phyloP scores from a whole-genome alignment of 192 early-diverging fungal genomes.

The Entrophospora sp. region DNA sequence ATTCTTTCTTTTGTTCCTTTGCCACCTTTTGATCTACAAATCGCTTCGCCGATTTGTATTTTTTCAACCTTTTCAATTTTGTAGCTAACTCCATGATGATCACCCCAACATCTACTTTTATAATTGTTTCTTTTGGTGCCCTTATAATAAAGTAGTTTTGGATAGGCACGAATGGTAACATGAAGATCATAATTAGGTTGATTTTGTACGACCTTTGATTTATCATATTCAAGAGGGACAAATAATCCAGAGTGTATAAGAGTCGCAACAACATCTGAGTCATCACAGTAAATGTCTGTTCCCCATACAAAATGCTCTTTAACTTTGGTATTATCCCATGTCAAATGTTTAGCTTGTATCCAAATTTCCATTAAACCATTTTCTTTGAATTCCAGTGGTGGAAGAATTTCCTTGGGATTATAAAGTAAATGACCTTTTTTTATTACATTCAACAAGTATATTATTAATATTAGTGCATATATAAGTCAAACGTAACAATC shows the following conservation, averaged over 20 bases:
- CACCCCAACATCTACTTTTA: slow-evolving; percentile 57
- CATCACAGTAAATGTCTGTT: slow-evolving; percentile 77
- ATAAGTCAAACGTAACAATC: not conserved
- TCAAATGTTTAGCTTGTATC: slow-evolving; percentile 53
- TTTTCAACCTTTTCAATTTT: slow-evolving; percentile 49
- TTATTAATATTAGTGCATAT: not conserved
- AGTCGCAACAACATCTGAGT: slow-evolving; percentile 73
- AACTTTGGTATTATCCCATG: slow-evolving; percentile 55
- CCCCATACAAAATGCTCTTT: slow-evolving; percentile 66
- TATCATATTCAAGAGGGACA: slow-evolving; percentile 20
- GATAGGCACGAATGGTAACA: slow-evolving; percentile 61
- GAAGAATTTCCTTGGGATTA: slow-evolving; percentile 34
- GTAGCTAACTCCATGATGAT: slow-evolving; percentile 70
- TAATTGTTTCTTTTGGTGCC: slow-evolving; percentile 48
- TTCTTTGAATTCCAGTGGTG: slow-evolving; percentile 36
- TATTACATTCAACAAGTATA: not conserved
- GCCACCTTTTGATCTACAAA: slow-evolving; percentile 26
- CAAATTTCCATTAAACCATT: slow-evolving; percentile 58
- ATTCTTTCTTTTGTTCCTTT: slow-evolving; percentile 35
- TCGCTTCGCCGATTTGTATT: slow-evolving; percentile 26
- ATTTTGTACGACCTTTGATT: slow-evolving; percentile 22
- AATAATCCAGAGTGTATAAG: slow-evolving; percentile 34
- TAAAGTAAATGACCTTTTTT: slow-evolving; percentile 39
- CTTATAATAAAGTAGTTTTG: slow-evolving; percentile 59
- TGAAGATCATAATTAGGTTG: slow-evolving; percentile 55